These are phyloP conservation scores for Populus alba DNA, from an alignment of 345 rosid species.

Conservation along the genomic window DNA sequence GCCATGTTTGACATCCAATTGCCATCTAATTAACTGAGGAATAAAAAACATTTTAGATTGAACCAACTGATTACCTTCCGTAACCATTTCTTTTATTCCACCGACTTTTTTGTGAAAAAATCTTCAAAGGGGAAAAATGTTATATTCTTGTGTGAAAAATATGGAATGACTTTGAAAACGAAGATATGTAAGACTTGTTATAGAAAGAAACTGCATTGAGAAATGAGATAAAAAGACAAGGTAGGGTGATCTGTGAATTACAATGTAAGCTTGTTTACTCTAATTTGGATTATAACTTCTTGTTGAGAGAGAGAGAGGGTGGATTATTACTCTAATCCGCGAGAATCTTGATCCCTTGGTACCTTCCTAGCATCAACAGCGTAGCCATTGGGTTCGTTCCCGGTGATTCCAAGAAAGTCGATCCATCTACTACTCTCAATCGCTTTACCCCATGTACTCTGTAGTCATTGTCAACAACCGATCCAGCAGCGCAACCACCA, in stretches of 20 bases:
- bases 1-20: slow-evolving; percentile 47
- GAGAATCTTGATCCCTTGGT: slow-evolving; percentile 62
- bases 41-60: slow-evolving; percentile 54
- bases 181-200: no score
- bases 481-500: slow-evolving; percentile 61
- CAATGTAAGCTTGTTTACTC: no score
- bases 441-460: slow-evolving; percentile 49
- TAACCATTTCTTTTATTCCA: slow-evolving; percentile 19
- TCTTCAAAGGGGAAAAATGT: no score
- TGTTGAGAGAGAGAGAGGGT: no score
- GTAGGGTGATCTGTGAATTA: no score
- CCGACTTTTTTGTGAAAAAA: no score
- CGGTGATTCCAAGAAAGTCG: slow-evolving; percentile 68
- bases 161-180: no score
- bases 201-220: no score
- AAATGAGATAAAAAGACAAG: no score
- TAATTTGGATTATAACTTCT: no score
- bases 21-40: slow-evolving; percentile 56
- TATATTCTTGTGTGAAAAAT: no score
- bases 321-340: slow-evolving; percentile 8
- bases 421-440: slow-evolving; percentile 67
- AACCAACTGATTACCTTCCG: slow-evolving; percentile 56
- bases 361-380: slow-evolving; percentile 69
- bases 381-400: slow-evolving; percentile 89
- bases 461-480: slow-evolving; percentile 54